Conservation (phyloP, 768 basidiomycete genomes). For the Leucogyrophana mollusca region DNA sequence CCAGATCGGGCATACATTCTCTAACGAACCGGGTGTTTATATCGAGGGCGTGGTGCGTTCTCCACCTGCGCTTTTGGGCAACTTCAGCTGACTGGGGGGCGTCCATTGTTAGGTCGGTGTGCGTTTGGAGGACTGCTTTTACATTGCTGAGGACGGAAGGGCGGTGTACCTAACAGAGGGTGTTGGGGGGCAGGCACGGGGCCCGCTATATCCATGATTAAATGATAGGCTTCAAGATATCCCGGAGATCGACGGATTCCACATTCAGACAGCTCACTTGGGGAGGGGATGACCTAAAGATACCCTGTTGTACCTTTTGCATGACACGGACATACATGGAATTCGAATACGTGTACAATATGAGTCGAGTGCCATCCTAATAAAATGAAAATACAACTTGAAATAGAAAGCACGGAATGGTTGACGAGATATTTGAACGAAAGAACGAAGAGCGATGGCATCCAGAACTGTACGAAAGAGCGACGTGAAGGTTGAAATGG, state of each 20-base stretch:
- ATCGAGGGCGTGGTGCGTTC: constrained; percentile 59
- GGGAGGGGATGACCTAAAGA: too few species aligned
- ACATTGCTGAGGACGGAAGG: constrained; percentile 52
- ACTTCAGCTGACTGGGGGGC: constrained; percentile 8
- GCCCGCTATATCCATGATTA: constrained; percentile 34
- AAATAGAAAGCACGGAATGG: too few species aligned
- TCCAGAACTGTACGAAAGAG: constrained; percentile 4
- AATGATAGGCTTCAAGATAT: neutral
- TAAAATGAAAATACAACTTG: too few species aligned
- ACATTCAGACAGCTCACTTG: too few species aligned
- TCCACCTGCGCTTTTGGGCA: constrained; percentile 1
- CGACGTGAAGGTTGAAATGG: constrained; percentile 8
- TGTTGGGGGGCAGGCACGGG: constrained; percentile 56
- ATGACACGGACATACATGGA: too few species aligned
- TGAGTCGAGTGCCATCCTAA: too few species aligned
- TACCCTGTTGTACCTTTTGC: too few species aligned
- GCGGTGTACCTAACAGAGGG: constrained; percentile 61
- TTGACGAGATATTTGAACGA: too few species aligned
- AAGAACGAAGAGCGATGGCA: constrained; percentile 10
- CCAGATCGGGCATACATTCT: constrained; percentile 69
- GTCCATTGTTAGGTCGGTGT: constrained; percentile 59
- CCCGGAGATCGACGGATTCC: too few species aligned
- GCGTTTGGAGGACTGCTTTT: constrained; percentile 83
- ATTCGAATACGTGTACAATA: too few species aligned
- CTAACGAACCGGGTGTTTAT: constrained; percentile 79